Evolutionary conservation across 768 basidiomycete species (phyloP).

Genomic region (Mycena leptocephala): DNA sequence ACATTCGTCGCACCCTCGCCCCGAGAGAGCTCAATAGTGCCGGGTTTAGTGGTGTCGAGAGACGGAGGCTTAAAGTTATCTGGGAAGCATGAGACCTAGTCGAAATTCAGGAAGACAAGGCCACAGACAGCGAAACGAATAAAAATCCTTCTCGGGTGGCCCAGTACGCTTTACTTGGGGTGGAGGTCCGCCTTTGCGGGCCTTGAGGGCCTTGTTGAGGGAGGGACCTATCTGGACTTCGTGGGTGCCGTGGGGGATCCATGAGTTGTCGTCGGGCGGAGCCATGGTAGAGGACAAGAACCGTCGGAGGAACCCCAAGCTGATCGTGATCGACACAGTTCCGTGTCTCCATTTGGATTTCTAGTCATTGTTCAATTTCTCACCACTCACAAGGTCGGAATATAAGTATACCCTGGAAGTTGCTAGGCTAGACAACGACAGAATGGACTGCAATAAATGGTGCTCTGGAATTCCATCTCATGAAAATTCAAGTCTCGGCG

Average conservation of each 20-base stretch:
- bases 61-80: slow-evolving; percentile 86
- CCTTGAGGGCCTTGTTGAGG: slow-evolving; percentile 76
- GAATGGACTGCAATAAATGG: too few relatives aligned
- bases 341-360: too few relatives aligned
- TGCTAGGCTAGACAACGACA: too few relatives aligned
- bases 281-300: slow-evolving; percentile 55
- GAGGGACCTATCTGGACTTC: slow-evolving; percentile 75
- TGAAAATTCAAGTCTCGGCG: too few relatives aligned
- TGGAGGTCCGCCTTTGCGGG: slow-evolving; percentile 70
- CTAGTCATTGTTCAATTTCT: too few relatives aligned
- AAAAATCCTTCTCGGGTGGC: slow-evolving; percentile 79
- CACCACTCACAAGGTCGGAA: too few relatives aligned
- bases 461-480: too few relatives aligned
- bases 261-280: slow-evolving; percentile 56
- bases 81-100: slow-evolving; percentile 43
- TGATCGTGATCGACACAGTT: too few relatives aligned
- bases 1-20: slow-evolving; percentile 68
- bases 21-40: slow-evolving; percentile 74
- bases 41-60: slow-evolving; percentile 76
- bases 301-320: too few relatives aligned
- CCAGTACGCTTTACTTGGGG: slow-evolving; percentile 59
- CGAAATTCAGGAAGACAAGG: neutral
- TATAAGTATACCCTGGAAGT: too few relatives aligned
- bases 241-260: slow-evolving; percentile 76
- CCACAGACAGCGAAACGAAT: slow-evolving; percentile 82